Base-by-base conservation (phyloP, 2,329 filamentous ascomycete species). In the Fusarium beomiforme region DNA sequence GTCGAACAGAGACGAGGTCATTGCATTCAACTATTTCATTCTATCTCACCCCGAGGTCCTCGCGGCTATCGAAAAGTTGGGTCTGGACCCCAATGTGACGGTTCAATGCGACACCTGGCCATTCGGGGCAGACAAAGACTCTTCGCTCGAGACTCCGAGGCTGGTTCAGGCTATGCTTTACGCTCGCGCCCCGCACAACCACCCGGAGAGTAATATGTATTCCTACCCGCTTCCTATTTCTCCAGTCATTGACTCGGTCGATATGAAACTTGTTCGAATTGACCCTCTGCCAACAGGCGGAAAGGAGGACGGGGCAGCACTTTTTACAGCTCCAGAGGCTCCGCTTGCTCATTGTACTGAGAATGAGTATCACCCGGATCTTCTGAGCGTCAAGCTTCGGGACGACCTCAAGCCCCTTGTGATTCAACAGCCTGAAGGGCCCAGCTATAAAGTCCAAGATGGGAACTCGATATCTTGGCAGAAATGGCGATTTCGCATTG, bases 401-500 rank as follows among this genome's bases (percentile, higher is more conserved):
- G 80, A 83, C 46, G 88, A 88, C 59, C 76, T 90, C 31, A 93
- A 93, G 79, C 92, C 92, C 5, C 86, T 94, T 76, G 88, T 93
- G 71, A 89, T 95, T 46, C 85, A 89, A 3, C 93, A 95, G 76
- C 87, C 87, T 39, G 88, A 92, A 33, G 91, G 91, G 0, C 86
- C 90, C 0, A 91, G 88, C 2, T 93, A 93, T 79, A 83, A 80
- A 1, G 83, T 92, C 13, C 81, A 82, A 59, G 69, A 82, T 60
- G 81, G 86, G 71, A 83, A 83, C 19, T 59, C 60, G 14, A 76
- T 89, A 14, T 80, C 85, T 70, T 91, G 89, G 89, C 88, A 91
- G 78, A 89, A 91, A 73, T 93, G 91, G 90, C 84, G 87, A 6
- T 90, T 94, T 81, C 84, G 90, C n/a, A 85, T 94, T 12, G 86